Conservation (phyloP, 140 eudicot genomes). For the Flaveria floridana region DNA sequence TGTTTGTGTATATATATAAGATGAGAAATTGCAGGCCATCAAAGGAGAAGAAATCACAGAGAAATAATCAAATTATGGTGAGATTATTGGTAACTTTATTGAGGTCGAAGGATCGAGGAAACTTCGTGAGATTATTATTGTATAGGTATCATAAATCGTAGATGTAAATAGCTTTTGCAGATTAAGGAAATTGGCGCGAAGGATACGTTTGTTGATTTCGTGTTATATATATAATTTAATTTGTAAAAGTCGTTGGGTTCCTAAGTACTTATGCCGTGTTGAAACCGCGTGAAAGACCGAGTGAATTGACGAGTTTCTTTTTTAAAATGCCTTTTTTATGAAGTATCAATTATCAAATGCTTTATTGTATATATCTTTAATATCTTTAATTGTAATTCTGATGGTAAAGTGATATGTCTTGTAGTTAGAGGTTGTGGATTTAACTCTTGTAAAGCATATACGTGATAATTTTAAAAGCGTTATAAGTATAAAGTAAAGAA, state of each 20-base stretch:
- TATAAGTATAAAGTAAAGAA: too few species aligned
- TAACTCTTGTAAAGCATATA: too few species aligned
- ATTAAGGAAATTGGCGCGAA: constrained; percentile 17
- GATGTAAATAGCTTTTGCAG: neutral
- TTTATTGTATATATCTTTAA: too few species aligned
- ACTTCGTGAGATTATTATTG: neutral
- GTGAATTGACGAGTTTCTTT: neutral
- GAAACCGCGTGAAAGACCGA: constrained; percentile 14
- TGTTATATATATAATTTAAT: neutral
- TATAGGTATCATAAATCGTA: neutral
- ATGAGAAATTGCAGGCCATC: neutral
- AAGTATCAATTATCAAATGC: too few species aligned
- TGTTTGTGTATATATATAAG: neutral
- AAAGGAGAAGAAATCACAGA: neutral
- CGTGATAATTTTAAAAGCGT: too few species aligned
- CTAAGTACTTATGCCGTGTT: neutral
- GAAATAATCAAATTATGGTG: neutral
- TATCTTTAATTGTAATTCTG: too few species aligned
- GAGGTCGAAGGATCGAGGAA: neutral
- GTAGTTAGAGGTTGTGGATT: too few species aligned
- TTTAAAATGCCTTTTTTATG: too few species aligned
- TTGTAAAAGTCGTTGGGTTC: neutral
- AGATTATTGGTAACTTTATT: neutral
- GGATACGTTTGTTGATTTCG: neutral
- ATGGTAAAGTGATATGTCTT: too few species aligned